Evolutionary conservation across 2,329 filamentous ascomycete genomes (phyloP), one percentile per base, ranked within the genome.

Genomic region (Waltergamsia citrina): DNA sequence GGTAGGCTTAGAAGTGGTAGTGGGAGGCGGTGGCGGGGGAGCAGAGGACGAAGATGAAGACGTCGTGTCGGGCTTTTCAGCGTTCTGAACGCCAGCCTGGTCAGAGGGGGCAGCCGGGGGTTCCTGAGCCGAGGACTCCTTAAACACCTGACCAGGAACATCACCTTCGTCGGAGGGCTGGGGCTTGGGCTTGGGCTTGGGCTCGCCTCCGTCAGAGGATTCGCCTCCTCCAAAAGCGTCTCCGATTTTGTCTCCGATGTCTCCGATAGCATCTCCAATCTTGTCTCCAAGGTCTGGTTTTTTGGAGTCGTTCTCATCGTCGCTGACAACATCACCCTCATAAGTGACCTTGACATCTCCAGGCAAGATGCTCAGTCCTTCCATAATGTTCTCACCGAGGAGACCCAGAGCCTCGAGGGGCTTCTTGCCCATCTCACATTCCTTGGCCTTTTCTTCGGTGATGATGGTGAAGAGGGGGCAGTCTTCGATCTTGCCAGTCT

Each of bases 381-480:
- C 8, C 26, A 26, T 24, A 32, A 32, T 14, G 7, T 22, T 32
- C 29, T 32, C 29, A n/a, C 9, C 5, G 9, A 12, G 12, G 19
- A 32, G 29, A n/a, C 10, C 15, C n/a, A n/a, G n/a, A n/a, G n/a
- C n/a, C n/a, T n/a, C n/a, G n/a, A n/a, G n/a, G 4, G 83, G 81
- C 1, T 78, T 40, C 1, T 71, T 51, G 1, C 71, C 51, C 50
- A 90, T 70, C 33, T 66, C 63, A 63, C 87, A 94, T 38, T 71
- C 46, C 2, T 68, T 63, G 1, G 57, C 54, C 18, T 76, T 66
- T 29, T 50, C 53, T 56, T 90, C 67, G 34, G 57, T 57, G 52
- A 88, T 77, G 36, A 93, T 63, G 34, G 68, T 62, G 59, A 95
- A 94, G 20, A 92, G 45, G 1, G 73, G 60, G 60, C 88, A 95